phyloP scores from a whole-genome alignment of 352 stramenopile species.

The Globisporangium iwayamae region DNA sequence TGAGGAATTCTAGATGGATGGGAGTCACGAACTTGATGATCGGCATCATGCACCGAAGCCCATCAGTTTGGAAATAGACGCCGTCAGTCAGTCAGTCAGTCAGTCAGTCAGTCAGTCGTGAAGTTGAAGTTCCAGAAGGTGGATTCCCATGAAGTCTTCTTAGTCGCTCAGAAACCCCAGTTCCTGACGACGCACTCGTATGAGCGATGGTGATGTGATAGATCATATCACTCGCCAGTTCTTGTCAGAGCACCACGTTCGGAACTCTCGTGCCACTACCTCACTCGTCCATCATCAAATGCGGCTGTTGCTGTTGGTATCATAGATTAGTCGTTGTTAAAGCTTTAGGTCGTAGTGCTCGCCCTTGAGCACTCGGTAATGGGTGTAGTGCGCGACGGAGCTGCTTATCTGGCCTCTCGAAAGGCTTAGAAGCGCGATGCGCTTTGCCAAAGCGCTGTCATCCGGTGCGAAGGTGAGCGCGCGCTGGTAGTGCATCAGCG shows the following conservation, averaged over 20 bases:
- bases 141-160: neutral
- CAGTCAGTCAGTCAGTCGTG: neutral
- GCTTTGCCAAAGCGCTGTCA: conserved; percentile 34
- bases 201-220: neutral
- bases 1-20: neutral
- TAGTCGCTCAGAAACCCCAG: neutral
- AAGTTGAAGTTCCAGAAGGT: neutral
- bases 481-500: conserved; percentile 41
- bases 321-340: conserved; percentile 1
- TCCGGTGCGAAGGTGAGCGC: conserved; percentile 30
- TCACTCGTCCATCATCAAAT: neutral
- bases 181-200: neutral
- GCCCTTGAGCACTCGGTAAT: conserved; percentile 35
- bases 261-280: neutral
- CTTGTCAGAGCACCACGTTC: neutral
- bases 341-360: conserved; percentile 67
- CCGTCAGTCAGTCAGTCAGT: neutral
- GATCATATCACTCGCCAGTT: conserved; percentile 3
- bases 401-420: conserved; percentile 21
- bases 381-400: conserved; percentile 38
- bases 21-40: no score
- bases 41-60: neutral
- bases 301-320: neutral
- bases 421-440: conserved; percentile 51
- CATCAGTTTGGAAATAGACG: neutral